These are phyloP conservation scores for Panellus pusillus DNA, from an alignment of 768 basidiomycete genomes.

Conservation along the genomic window DNA sequence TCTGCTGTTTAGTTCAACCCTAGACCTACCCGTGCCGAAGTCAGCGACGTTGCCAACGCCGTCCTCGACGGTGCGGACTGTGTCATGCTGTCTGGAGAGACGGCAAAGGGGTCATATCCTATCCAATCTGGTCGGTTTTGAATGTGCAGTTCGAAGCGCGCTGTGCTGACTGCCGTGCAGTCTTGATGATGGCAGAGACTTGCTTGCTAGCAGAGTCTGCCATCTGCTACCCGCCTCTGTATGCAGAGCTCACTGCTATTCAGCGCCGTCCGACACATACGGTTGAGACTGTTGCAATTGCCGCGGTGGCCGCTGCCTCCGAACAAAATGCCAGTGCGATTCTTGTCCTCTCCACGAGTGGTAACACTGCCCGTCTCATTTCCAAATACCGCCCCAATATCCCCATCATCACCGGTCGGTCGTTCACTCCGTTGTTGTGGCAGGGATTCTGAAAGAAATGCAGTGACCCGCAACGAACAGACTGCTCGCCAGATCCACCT, in stretches of 20 bases:
- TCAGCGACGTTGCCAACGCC: conserved; percentile 99
- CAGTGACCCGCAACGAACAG: conserved; percentile 94
- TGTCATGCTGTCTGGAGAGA: conserved; percentile 99
- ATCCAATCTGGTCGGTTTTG: conserved; percentile 71
- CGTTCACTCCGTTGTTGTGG: background rate
- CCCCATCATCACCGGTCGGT: conserved; percentile 91
- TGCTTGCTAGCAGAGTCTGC: conserved; percentile 95
- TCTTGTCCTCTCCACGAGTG: conserved; percentile 94
- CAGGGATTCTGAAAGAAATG: background rate
- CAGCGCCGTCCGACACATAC: conserved; percentile 91
- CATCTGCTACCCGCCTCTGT: conserved; percentile 92
- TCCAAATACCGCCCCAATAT: conserved; percentile 94
- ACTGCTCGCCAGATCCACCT: conserved; percentile 96
- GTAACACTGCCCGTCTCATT: conserved; percentile 91
- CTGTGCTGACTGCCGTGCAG: conserved; percentile 37
- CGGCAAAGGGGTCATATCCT: conserved; percentile 96
- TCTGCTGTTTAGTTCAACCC: conserved; percentile 78
- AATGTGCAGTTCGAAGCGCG: background rate
- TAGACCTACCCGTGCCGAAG: conserved; percentile 95
- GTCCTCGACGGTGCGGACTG: conserved; percentile 99
- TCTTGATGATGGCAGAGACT: conserved; percentile 99
- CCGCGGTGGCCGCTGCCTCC: conserved; percentile 91
- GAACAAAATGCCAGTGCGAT: conserved; percentile 97
- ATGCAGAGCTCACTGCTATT: conserved; percentile 79
- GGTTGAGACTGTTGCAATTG: conserved; percentile 93